phyloP scores from a whole-genome alignment of 306 rosid genomes.

The Cucurbita ficifolia region DNA sequence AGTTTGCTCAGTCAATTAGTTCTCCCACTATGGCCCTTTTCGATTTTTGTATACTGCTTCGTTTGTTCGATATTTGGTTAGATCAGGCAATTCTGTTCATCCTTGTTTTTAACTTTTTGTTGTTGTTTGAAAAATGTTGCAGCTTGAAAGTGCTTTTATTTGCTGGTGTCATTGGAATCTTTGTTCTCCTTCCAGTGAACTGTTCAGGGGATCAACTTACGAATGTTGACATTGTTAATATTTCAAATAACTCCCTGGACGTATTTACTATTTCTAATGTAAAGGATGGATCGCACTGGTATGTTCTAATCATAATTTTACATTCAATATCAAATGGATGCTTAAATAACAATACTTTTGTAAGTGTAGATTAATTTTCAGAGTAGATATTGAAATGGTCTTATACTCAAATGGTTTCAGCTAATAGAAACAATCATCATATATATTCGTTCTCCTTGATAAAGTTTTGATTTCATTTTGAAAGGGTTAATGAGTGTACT shows the following conservation, averaged over 20 bases:
- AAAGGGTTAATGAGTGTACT: too few relatives aligned
- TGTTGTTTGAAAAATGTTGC: conserved; percentile 17
- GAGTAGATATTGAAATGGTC: not conserved
- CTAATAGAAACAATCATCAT: not conserved
- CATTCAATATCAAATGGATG: not conserved
- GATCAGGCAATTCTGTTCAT: not conserved
- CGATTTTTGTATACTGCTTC: not conserved
- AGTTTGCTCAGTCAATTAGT: not conserved
- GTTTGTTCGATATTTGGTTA: not conserved
- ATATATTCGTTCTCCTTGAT: too few relatives aligned
- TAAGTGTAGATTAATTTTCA: not conserved
- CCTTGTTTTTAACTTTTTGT: not conserved
- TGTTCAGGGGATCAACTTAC: conserved; percentile 53
- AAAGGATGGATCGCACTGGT: conserved; percentile 31
- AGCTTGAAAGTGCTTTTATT: conserved; percentile 62
- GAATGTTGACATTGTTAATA: conserved; percentile 27
- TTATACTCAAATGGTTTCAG: not conserved
- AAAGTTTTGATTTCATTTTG: too few relatives aligned
- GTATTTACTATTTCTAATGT: conserved; percentile 50
- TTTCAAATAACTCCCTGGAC: conserved; percentile 40
- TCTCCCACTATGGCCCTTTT: not conserved
- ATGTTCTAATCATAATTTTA: conserved; percentile 4
- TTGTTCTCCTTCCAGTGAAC: conserved; percentile 77
- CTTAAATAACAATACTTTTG: not conserved
- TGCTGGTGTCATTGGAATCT: conserved; percentile 70